phyloP scores from a whole-genome alignment of 345 rosid genomes.

The Citropsis articulata region DNA sequence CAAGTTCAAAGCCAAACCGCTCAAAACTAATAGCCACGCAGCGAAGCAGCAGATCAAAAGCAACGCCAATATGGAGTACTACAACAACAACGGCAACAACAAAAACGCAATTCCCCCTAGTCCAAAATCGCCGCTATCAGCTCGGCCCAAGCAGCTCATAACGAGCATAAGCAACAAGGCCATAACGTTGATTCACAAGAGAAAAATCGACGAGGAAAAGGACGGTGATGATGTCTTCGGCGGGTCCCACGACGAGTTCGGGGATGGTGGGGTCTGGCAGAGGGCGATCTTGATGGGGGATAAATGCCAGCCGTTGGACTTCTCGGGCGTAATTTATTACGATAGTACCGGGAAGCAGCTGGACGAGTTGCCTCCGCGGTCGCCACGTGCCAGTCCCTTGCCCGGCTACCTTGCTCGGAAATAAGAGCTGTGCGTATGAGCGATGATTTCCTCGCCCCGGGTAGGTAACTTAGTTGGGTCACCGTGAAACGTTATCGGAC shows the following conservation, averaged over 20 bases:
- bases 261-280: constrained; percentile 90
- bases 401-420: constrained; percentile 32
- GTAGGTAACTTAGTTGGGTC: background rate
- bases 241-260: constrained; percentile 33
- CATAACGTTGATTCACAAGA: constrained; percentile 37
- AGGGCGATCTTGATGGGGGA: constrained; percentile 89
- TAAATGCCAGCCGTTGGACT: constrained; percentile 85
- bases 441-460: background rate
- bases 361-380: constrained; percentile 56
- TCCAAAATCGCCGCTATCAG: constrained; percentile 32
- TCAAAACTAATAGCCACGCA: background rate
- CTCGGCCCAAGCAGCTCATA: constrained; percentile 47
- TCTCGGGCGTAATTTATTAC: constrained; percentile 87
- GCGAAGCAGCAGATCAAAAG: background rate
- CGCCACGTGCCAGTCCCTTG: constrained; percentile 83
- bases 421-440: background rate
- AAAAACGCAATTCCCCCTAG: background rate
- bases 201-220: constrained; percentile 11
- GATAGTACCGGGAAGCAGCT: constrained; percentile 64
- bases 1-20: background rate
- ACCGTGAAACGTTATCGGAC: background rate
- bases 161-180: constrained; percentile 57
- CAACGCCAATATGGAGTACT: background rate
- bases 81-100: background rate
- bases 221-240: constrained; percentile 1